phyloP scores from a whole-genome alignment of 768 basidiomycete species.

The Boletus tomentosulus region DNA sequence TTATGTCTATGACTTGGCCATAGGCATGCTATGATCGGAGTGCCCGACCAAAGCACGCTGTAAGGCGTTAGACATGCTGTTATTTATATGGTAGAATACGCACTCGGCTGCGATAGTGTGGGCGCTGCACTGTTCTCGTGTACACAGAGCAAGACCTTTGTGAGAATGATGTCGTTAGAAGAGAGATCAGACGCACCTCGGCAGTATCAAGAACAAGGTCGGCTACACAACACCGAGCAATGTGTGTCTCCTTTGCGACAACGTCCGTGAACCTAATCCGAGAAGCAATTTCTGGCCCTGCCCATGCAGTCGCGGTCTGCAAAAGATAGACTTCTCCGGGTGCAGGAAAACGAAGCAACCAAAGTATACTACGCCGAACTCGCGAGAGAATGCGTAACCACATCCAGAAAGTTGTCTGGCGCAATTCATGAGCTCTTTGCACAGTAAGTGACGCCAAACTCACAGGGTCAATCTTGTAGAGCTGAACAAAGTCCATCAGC shows the following conservation, averaged over 20 bases:
- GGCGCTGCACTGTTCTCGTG: constrained; percentile 41
- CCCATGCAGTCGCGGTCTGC: constrained; percentile 42
- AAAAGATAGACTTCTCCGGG: constrained; percentile 44
- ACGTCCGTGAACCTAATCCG: constrained; percentile 49
- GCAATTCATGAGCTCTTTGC: constrained; percentile 3
- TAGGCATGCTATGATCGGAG: constrained; percentile 44
- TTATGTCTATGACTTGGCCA: constrained; percentile 44
- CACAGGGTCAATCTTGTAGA: constrained; percentile 46
- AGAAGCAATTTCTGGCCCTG: constrained; percentile 41
- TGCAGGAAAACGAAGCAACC: constrained; percentile 49
- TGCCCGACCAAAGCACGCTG: constrained; percentile 50
- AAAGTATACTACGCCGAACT: constrained; percentile 46
- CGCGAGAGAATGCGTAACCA: constrained; percentile 45
- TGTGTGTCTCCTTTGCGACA: constrained; percentile 42
- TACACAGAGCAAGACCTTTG: not conserved
- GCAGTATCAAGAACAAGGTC: constrained; percentile 51
- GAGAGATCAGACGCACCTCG: constrained; percentile 33
- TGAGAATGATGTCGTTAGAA: not conserved
- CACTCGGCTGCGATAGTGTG: constrained; percentile 50
- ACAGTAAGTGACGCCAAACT: constrained; percentile 1
- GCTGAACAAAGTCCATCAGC: constrained; percentile 22
- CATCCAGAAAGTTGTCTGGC: constrained; percentile 40
- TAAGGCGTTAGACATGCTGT: constrained; percentile 1
- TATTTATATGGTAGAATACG: constrained; percentile 10
- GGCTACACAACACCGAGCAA: constrained; percentile 42